Evolutionary conservation across 148 eudicot genomes (phyloP), one percentile per base, ranked within the genome.

Genomic region (Vaccinium vitisidaea): DNA sequence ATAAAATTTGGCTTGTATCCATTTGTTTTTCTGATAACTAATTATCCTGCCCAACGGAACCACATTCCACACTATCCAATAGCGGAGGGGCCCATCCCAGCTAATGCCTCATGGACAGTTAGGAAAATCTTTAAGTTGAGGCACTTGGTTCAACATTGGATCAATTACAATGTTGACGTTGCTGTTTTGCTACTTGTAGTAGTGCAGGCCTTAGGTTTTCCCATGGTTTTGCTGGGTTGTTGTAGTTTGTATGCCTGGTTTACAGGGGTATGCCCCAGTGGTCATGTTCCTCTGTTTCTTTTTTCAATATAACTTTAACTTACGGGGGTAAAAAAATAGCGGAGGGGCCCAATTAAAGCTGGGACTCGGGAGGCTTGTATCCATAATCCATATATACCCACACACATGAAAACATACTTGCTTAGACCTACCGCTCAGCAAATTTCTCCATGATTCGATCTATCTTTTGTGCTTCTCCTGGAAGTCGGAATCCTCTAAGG

Each of bases 391-490:
- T 36, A 39, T 46, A 84, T 18, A 6, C 23, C 14, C 43, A 21
- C 30, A 61, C 21, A 78, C 53, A 79, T 49, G 46, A 25, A 18
- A 53, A 67, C 19, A 50, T 14, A 50, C 21, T 77, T 30, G 46
- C 81, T 87, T 56, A 87, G 90, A 90, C 94, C 81, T 90, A 97
- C 99, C 99, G 98, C 83, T 95, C 99, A 5, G 98, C 99, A 90
- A 97, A 97, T 83, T 97, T 97, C 82, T 97, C 99, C 99, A 97
- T 97, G 61, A 97, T 94, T 79, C 98, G 98, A 88, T 97, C 99
- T 86, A 97, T 97, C 93, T 97, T 97, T 84, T 97, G 99, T 87
- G 99, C 99, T 93, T 97, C 99, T 85, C 99, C 98, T 59, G 99
- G 99, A 91, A 97, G 98, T 87, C 99, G 93, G 86, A 97, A 97